Base-by-base conservation (phyloP, 306 rosid genomes). In the Sesbania bispinosa region DNA sequence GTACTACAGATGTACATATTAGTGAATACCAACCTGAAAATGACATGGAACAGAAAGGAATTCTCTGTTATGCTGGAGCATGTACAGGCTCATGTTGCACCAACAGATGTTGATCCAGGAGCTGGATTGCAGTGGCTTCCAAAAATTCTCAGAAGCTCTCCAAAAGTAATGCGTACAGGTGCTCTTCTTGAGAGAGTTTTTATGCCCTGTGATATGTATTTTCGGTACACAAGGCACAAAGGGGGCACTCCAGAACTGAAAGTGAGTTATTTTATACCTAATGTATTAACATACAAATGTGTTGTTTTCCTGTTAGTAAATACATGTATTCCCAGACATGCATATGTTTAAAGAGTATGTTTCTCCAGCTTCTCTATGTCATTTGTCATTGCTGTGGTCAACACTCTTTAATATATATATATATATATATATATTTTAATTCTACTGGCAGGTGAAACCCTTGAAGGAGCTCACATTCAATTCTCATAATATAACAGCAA, bases 51-150 rank as follows among this genome's bases (percentile, higher is more conserved):
- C 74, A 86, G 84, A 67, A 89, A 48, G 96, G 99, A 95, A 76
- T 82, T 76, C 62, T 91, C 99, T 47, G 99, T 91, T 67, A 92
- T 95, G 99, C 78, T 95, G 86, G 96, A 92, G 87, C 89, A 92
- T 29, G 99, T 95, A 46, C 97, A 95, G 81, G 99, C 99, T 78
- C 99, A 95, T 86, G 99, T 95, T 69, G 99, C 99, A 14, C 99
- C 99, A 32, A 95, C 99, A 41, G 99, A 95, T 86, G 96, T 95
- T 85, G 99, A 95, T 84, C 99, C 93, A 21, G 99, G 99, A 57
- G 99, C 99, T 77, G 99, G 99, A 63, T 74, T 95, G 82, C 99
- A 95, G 83, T 95, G 99, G 99, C 99, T 95, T 76, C 99, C 97
- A 1, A 85, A 88, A 85, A 89, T 95, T 84, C 89, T 80, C 51